phyloP scores from a whole-genome alignment of 352 stramenopile genomes.

The Phytophthora fragariae region DNA sequence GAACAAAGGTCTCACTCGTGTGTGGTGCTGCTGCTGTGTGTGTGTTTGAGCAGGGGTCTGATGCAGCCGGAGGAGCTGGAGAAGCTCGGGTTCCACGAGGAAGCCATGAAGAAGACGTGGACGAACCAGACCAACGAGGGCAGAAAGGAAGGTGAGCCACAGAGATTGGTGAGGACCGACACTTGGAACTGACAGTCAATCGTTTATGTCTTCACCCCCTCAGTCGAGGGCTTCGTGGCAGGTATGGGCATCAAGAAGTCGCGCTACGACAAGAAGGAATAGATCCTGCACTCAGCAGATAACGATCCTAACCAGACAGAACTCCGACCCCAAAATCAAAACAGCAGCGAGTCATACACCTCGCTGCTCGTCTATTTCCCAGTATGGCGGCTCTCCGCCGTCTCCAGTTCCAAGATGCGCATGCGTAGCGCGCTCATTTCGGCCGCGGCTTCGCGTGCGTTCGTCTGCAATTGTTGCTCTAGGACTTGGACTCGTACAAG shows the following conservation, averaged over 20 bases:
- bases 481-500: conserved; percentile 68
- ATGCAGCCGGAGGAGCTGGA: conserved; percentile 90
- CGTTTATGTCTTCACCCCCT: background rate
- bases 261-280: conserved; percentile 64
- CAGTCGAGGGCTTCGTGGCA: conserved; percentile 79
- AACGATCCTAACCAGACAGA: too few relatives aligned
- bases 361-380: conserved; percentile 18
- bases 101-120: conserved; percentile 78
- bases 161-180: background rate
- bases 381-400: conserved; percentile 20
- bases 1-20: conserved; percentile 18
- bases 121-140: conserved; percentile 63
- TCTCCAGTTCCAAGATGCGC: conserved; percentile 73
- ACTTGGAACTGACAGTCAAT: background rate
- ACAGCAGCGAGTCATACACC: background rate
- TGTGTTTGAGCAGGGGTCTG: conserved; percentile 55
- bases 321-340: too few relatives aligned
- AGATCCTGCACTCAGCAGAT: background rate
- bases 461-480: conserved; percentile 73
- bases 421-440: conserved; percentile 72
- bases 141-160: conserved; percentile 63
- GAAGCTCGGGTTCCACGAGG: conserved; percentile 82
- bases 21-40: background rate
- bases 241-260: conserved; percentile 78
- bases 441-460: conserved; percentile 60